phyloP scores from a whole-genome alignment of 2,329 filamentous ascomycete species.

The Elsinoe necatrix region DNA sequence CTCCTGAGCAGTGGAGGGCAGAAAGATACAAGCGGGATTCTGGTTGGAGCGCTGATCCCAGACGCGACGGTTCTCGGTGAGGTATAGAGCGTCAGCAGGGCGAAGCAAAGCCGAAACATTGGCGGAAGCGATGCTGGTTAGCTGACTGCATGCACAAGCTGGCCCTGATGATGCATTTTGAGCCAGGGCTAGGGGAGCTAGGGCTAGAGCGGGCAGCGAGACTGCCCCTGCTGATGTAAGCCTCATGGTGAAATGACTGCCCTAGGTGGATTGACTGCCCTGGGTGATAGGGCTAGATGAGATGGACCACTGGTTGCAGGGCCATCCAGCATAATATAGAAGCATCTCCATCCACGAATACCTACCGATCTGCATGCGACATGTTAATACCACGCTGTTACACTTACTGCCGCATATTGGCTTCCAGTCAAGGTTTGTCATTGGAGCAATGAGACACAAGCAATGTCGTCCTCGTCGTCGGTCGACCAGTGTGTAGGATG shows the following conservation, averaged over 20 bases:
- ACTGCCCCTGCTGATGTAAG: background rate
- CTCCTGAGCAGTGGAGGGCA: constrained; percentile 3
- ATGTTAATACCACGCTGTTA: background rate
- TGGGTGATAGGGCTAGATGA: background rate
- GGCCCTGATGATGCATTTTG: background rate
- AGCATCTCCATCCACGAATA: background rate
- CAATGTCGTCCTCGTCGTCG: background rate
- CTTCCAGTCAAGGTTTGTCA: background rate
- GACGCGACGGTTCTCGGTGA: constrained; percentile 15
- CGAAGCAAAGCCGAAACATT: background rate
- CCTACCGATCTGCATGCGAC: background rate
- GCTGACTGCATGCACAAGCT: background rate
- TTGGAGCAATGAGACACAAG: background rate
- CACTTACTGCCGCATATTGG: background rate
- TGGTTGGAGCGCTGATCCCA: constrained; percentile 18
- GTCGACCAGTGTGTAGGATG: background rate
- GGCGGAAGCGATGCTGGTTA: background rate
- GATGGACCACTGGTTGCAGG: too few species aligned
- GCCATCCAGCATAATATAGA: too few species aligned
- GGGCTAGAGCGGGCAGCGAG: background rate
- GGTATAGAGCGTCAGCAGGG: constrained; percentile 16
- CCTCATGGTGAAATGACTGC: background rate
- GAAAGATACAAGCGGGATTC: constrained; percentile 11
- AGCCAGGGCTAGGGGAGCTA: background rate
- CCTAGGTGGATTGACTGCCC: background rate